A percentile compares a stretch with the other conserved stretches of the same genome.
Evolutionary conservation across 306 rosid genomes (phyloP).

Genomic region (Fagus crenata): DNA sequence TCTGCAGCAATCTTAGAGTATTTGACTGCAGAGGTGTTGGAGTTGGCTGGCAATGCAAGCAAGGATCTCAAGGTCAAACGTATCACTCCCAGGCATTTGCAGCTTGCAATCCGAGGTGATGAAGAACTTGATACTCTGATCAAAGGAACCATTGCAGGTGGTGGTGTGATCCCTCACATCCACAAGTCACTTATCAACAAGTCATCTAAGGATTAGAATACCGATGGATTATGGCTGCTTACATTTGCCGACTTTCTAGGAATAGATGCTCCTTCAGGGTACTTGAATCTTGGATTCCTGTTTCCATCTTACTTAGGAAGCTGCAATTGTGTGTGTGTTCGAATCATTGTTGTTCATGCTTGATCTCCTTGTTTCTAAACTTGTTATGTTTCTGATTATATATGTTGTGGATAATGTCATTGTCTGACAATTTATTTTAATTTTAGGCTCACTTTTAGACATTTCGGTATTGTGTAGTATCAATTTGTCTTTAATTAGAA

Average conservation of each 20-base stretch:
- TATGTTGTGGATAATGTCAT: conserved; percentile 30
- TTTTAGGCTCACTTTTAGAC: conserved; percentile 12
- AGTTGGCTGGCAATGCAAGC: conserved; percentile 77
- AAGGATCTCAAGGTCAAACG: conserved; percentile 77
- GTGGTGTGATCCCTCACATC: conserved; percentile 75
- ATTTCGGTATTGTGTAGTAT: conserved; percentile 3
- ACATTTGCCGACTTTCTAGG: conserved; percentile 19
- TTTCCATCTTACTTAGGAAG: conserved; percentile 22
- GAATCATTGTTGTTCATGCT: conserved; percentile 26
- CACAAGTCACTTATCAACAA: conserved; percentile 80
- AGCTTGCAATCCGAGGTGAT: conserved; percentile 77
- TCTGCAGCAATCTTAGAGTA: conserved; percentile 78
- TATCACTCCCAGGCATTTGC: conserved; percentile 74
- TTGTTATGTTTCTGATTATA: conserved; percentile 27
- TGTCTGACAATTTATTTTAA: conserved; percentile 5
- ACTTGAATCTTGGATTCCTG: conserved; percentile 32
- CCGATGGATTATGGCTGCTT: conserved; percentile 15
- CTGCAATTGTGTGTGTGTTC: conserved; percentile 29
- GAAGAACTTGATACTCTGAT: conserved; percentile 74
- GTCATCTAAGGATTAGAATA: conserved; percentile 67
- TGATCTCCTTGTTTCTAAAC: conserved; percentile 31
- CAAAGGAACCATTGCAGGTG: conserved; percentile 76
- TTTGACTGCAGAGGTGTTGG: conserved; percentile 76
- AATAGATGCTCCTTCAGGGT: conserved; percentile 14
- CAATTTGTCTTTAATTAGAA: conserved; percentile 2